Conservation (phyloP, 139 green algal species). For the Picochlorum sp. region DNA sequence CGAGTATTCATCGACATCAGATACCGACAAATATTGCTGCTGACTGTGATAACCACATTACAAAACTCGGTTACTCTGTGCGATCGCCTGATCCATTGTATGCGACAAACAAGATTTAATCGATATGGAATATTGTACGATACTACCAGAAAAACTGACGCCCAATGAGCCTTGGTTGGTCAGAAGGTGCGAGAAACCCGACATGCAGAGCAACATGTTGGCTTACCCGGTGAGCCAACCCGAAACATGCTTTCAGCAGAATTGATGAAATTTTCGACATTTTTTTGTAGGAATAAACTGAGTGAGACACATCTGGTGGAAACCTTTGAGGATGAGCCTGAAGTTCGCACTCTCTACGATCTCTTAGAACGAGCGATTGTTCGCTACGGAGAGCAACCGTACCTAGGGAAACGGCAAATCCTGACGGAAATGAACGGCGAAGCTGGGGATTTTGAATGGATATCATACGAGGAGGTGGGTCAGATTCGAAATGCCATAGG, state of each 20-base stretch:
- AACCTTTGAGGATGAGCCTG: conserved; percentile 43
- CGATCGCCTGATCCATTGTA: too few relatives aligned
- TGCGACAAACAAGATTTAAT: background rate
- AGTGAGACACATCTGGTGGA: conserved; percentile 64
- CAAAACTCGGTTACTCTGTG: too few relatives aligned
- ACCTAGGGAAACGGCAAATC: conserved; percentile 29
- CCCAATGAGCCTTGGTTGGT: conserved; percentile 60
- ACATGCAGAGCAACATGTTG: too few relatives aligned
- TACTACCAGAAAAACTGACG: conserved; percentile 64
- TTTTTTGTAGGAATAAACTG: conserved; percentile 35
- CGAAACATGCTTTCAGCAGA: background rate
- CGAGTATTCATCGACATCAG: too few relatives aligned
- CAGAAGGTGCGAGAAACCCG: conserved; percentile 44
- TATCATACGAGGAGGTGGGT: conserved; percentile 45
- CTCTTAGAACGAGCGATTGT: conserved; percentile 61
- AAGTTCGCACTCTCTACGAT: conserved; percentile 85
- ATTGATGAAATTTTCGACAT: too few relatives aligned
- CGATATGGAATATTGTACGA: conserved; percentile 18
- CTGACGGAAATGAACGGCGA: conserved; percentile 9
- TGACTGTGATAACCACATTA: too few relatives aligned
- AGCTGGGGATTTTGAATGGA: conserved; percentile 47
- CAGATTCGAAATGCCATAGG: conserved; percentile 72
- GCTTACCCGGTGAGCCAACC: background rate
- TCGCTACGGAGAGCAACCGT: conserved; percentile 49
- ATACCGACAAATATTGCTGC: too few relatives aligned